Evolutionary conservation across 805 yeast genomes (phyloP), one percentile per base, ranked within the genome.

Genomic region (Lipomyces orientalis): DNA sequence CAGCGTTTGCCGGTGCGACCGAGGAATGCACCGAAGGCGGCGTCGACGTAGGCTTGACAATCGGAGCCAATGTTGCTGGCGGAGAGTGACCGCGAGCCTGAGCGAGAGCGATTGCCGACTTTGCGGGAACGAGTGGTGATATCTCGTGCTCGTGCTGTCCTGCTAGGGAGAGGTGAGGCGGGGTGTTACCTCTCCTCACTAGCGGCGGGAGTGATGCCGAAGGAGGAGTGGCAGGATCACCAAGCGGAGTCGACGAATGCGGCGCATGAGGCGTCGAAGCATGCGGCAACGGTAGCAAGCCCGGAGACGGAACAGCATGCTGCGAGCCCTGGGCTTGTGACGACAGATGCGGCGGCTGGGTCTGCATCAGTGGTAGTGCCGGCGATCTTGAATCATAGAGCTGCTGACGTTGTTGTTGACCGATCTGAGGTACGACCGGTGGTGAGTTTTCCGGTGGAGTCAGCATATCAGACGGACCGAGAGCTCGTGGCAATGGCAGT

Each of bases 391-490:
- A 4, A 37, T 31, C 37, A 8, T 29, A 55, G 37, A 31, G n/a
- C n/a, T 55, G 58, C 34, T 12, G 61, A 43, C 22, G 49, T 29
- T 58, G 61, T 22, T 39, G 55, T 39, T 59, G 55, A 12, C 39
- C 37, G 14, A 37, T 10, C 37, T 54, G 59, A 25, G 51, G 51
- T 2, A 25, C 34, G 9, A 55, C 43, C 1, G 65, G 71, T 16
- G 69, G 64, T 14, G 65, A 62, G 71, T 61, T 64, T 12, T 64
- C 65, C 34, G 71, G 69, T 55, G 71, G 71, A 8, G 71, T 68
- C 66, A 68, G 67, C 65, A 67, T 62, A 60, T 68, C 71, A 7
- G 69, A 22, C 33, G 70, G 65, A 34, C 67, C 65, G 54, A 68
- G 67, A 9, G 71, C 63, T 37, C 62, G 66, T 22, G 71, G 71